These are phyloP conservation scores for Colletotrichum abscissum DNA, from an alignment of 2,329 filamentous ascomycete species.

Conservation along the genomic window DNA sequence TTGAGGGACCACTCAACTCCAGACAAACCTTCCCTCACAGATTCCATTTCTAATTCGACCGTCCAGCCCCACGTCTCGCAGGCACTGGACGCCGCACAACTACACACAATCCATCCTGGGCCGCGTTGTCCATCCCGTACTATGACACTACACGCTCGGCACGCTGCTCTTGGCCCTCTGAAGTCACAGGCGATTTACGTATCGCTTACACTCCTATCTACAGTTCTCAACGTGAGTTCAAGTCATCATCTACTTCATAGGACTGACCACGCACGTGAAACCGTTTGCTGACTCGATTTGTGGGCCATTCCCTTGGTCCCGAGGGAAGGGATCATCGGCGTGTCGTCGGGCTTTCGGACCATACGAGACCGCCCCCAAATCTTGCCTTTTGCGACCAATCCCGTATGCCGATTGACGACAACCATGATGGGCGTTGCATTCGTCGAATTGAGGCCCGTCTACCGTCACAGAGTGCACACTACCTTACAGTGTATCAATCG, in stretches of 20 bases:
- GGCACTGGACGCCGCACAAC: background rate
- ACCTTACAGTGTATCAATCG: background rate
- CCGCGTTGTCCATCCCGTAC: background rate
- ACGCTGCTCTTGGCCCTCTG: background rate
- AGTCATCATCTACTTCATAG: background rate
- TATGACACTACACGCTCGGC: background rate
- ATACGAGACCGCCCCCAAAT: background rate
- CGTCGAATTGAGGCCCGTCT: background rate
- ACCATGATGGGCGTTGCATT: background rate
- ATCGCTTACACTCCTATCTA: background rate
- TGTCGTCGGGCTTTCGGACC: conserved; percentile 18
- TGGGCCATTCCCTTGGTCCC: conserved; percentile 1
- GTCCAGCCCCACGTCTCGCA: background rate
- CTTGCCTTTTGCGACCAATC: background rate
- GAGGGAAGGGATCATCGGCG: conserved; percentile 15
- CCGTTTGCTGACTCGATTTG: conserved; percentile 32
- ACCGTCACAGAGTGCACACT: background rate
- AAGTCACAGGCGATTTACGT: background rate
- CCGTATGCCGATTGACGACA: background rate
- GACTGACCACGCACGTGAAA: conserved; percentile 25
- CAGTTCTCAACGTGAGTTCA: background rate
- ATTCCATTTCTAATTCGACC: background rate
- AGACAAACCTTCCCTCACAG: background rate
- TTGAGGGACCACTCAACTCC: conserved; percentile 4
- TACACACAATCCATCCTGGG: background rate